Conservation (phyloP, 108 stramenopile species). For the Fragilaria radians region DNA sequence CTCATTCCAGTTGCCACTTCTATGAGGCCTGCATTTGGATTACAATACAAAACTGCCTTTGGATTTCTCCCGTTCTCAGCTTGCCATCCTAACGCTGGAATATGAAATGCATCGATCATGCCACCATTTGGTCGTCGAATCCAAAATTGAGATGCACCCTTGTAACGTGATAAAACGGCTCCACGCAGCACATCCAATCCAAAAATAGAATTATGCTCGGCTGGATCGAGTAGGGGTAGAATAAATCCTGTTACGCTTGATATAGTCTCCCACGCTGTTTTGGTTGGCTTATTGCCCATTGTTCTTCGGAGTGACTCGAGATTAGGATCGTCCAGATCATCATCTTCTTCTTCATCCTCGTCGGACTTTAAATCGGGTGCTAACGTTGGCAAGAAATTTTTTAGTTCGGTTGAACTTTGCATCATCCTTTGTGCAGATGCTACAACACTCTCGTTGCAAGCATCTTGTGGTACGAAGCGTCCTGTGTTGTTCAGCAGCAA, state of each 20-base stretch:
- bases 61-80: slow-evolving; percentile 12
- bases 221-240: slow-evolving; percentile 73
- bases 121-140: slow-evolving; percentile 44
- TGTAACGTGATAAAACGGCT: slow-evolving; percentile 61
- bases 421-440: slow-evolving; percentile 26
- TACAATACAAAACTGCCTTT: slow-evolving; percentile 82
- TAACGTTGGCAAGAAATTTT: slow-evolving; percentile 39
- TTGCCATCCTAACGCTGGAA: slow-evolving; percentile 36
- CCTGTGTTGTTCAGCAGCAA: slow-evolving; percentile 11
- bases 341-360: slow-evolving; percentile 11
- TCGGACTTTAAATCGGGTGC: slow-evolving; percentile 25
- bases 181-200: slow-evolving; percentile 77
- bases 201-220: slow-evolving; percentile 72
- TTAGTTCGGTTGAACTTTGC: slow-evolving; percentile 37
- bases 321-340: slow-evolving; percentile 21
- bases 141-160: slow-evolving; percentile 78
- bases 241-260: slow-evolving; percentile 26
- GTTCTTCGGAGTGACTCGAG: slow-evolving; percentile 52
- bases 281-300: slow-evolving; percentile 35
- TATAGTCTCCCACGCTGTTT: slow-evolving; percentile 24
- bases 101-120: slow-evolving; percentile 64
- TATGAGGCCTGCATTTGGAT: slow-evolving; percentile 82
- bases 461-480: slow-evolving; percentile 4
- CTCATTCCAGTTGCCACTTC: slow-evolving; percentile 85
- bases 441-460: slow-evolving; percentile 10